Conservation (phyloP, 106 monocot genomes). For the Allium sativum region DNA sequence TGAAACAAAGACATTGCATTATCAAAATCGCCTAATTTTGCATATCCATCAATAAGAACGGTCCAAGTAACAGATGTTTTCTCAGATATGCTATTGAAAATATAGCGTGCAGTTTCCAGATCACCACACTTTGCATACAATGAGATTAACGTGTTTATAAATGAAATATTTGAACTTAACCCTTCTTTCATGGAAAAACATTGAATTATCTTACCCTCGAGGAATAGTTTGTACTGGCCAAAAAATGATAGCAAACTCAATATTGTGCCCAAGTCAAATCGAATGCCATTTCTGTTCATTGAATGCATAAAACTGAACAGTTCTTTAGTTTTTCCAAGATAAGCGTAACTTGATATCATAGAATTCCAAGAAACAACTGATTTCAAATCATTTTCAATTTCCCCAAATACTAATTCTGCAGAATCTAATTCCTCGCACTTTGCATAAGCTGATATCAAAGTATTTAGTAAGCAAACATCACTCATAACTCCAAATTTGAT, state of each 20-base stretch:
- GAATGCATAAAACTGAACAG: constrained; percentile 1
- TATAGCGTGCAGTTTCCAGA: constrained; percentile 14
- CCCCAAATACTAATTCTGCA: constrained; percentile 21
- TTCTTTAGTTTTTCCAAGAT: constrained; percentile 7
- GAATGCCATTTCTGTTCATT: constrained; percentile 15
- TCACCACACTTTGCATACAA: constrained; percentile 29
- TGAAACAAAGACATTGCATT: constrained; percentile 18
- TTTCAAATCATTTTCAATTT: constrained; percentile 6
- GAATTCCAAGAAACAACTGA: constrained; percentile 43
- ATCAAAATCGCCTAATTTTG: constrained; percentile 11
- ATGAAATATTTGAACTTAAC: constrained; percentile 15
- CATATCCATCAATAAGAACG: constrained; percentile 21
- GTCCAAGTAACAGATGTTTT: constrained; percentile 31
- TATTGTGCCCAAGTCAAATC: constrained; percentile 23
- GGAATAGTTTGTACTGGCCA: constrained; percentile 9
- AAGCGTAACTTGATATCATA: constrained; percentile 22
- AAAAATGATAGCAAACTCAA: constrained; percentile 18
- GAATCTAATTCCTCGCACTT: constrained; percentile 23
- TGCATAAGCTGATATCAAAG: constrained; percentile 25
- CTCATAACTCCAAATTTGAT: constrained; percentile 13
- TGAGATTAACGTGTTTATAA: constrained; percentile 25
- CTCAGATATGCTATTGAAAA: constrained; percentile 15
- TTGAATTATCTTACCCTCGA: constrained; percentile 19
- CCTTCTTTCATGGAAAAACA: constrained; percentile 19
- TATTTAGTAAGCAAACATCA: constrained; percentile 21